Evolutionary conservation across 78 protist genomes (phyloP).

Genomic region (Anaeramoeba flamelloides): DNA sequence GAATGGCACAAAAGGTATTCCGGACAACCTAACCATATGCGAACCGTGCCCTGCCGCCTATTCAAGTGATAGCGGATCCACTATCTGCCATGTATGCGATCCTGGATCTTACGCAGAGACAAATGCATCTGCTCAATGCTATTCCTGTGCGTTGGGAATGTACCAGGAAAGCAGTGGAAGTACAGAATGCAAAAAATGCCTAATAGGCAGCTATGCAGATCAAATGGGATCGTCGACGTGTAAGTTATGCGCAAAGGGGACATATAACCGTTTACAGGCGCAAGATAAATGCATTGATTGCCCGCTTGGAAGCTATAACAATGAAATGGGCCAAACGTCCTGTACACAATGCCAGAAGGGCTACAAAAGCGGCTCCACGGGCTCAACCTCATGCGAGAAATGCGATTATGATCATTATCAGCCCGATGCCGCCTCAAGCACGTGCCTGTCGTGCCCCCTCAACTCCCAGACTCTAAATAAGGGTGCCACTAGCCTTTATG

Average conservation of each 20-base stretch:
- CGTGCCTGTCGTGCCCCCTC: background rate
- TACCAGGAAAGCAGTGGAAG: too few relatives aligned
- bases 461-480: background rate
- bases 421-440: background rate
- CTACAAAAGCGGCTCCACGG: background rate
- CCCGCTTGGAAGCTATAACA: background rate
- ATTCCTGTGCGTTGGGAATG: too few relatives aligned
- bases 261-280: background rate
- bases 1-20: too few relatives aligned
- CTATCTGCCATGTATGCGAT: too few relatives aligned
- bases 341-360: background rate
- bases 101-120: too few relatives aligned
- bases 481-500: background rate
- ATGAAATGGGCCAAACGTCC: background rate
- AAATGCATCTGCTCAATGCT: too few relatives aligned
- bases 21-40: too few relatives aligned
- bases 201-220: too few relatives aligned
- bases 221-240: too few relatives aligned
- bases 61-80: too few relatives aligned
- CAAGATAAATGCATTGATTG: background rate
- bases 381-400: background rate
- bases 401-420: background rate
- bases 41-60: too few relatives aligned
- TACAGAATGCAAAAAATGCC: too few relatives aligned
- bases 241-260: background rate